A percentile compares a stretch with the other conserved stretches of the same genome.
These are phyloP conservation scores for Sequoia sempervirens DNA, from an alignment of 75 land plant species.

Conservation along the genomic window DNA sequence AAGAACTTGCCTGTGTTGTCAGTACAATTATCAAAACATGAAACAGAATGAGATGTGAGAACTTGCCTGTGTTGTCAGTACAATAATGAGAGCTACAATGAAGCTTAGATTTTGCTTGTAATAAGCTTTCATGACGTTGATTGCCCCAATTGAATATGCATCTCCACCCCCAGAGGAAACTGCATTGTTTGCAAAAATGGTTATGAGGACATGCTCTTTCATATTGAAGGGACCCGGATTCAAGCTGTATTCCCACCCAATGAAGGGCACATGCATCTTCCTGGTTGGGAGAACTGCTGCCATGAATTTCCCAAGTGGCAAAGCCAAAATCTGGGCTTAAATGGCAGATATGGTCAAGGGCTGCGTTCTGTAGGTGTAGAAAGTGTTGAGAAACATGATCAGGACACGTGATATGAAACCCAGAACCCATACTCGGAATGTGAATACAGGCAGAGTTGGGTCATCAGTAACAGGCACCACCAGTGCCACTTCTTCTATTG, in stretches of 20 bases:
- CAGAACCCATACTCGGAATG: slow-evolving; percentile 50
- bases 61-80: no score
- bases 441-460: slow-evolving; percentile 46
- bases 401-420: slow-evolving; percentile 35
- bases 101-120: slow-evolving; percentile 65
- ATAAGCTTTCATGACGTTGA: slow-evolving; percentile 77
- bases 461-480: slow-evolving; percentile 51
- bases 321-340: slow-evolving; percentile 39
- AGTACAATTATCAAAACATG: no score
- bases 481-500: slow-evolving; percentile 59
- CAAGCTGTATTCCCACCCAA: slow-evolving; percentile 46
- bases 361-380: slow-evolving; percentile 48
- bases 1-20: slow-evolving; percentile 57
- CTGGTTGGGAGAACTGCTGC: slow-evolving; percentile 43
- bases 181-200: slow-evolving; percentile 70
- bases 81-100: slow-evolving; percentile 48
- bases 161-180: slow-evolving; percentile 54
- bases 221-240: slow-evolving; percentile 88
- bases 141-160: slow-evolving; percentile 68
- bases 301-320: slow-evolving; percentile 52
- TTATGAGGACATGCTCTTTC: slow-evolving; percentile 88
- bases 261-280: slow-evolving; percentile 14
- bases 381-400: slow-evolving; percentile 53
- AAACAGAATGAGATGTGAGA: no score
- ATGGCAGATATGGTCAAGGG: slow-evolving; percentile 46